Evolutionary conservation across 1,284 basidiomycete genomes (phyloP).

Genomic region (Jaminaea rosea): DNA sequence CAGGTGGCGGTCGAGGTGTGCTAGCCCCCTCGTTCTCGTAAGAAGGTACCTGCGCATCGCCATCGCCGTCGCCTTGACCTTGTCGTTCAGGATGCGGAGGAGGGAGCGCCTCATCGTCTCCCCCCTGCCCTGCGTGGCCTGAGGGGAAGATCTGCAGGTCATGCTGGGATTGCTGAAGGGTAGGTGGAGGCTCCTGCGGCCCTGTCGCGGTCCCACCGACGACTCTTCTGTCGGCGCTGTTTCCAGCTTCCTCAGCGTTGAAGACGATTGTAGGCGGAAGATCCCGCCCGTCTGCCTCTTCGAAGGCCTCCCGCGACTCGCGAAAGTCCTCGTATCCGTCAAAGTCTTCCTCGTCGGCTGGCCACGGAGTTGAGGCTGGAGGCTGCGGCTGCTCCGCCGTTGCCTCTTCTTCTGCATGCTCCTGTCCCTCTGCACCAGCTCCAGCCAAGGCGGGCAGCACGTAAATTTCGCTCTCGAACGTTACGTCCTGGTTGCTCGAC

Average conservation of each 20-base stretch:
- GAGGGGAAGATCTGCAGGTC: not conserved
- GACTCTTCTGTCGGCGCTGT: no score
- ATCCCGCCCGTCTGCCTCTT: not conserved
- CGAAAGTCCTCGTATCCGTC: conserved; percentile 15
- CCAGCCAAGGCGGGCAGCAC: no score
- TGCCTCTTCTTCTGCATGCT: no score
- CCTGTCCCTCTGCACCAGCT: no score
- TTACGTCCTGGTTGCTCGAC: no score
- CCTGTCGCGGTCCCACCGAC: no score
- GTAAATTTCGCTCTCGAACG: no score
- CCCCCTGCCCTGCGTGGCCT: conserved; percentile 12
- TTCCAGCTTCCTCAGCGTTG: no score
- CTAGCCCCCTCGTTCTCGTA: no score
- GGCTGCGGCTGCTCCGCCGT: no score
- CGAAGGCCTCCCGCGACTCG: not conserved
- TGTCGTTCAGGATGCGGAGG: not conserved
- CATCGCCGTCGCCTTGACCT: conserved; percentile 1
- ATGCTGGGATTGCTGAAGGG: not conserved
- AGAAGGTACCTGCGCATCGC: not conserved
- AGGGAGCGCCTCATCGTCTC: conserved; percentile 6
- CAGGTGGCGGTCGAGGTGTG: not conserved
- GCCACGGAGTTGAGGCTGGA: no score
- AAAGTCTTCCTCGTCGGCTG: conserved; percentile 15
- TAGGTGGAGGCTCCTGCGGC: not conserved
- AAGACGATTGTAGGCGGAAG: no score